Evolutionary conservation across 2,329 filamentous ascomycete genomes (phyloP).

Genomic region (Colletotrichum kahawae): DNA sequence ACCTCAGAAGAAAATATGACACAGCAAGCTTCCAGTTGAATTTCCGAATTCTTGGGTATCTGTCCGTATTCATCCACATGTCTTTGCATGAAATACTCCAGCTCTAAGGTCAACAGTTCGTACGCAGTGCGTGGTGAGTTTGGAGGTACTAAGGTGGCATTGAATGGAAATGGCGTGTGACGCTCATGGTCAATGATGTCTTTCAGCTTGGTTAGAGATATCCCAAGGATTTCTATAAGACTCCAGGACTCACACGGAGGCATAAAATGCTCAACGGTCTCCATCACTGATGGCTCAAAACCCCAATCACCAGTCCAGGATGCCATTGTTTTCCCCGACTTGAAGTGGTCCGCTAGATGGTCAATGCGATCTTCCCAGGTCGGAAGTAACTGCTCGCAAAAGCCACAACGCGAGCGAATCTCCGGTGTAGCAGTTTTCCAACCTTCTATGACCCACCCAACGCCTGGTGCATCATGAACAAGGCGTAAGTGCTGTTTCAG

Average conservation of each 20-base stretch:
- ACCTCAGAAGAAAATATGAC: conserved; percentile 63
- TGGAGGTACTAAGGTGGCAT: conserved; percentile 47
- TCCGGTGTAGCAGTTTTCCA: conserved; percentile 67
- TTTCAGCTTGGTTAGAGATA: conserved; percentile 46
- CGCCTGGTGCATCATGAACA: conserved; percentile 67
- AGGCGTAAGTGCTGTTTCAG: conserved; percentile 69
- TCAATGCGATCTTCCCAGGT: conserved; percentile 67
- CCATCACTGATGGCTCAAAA: conserved; percentile 64
- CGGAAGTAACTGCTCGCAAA: conserved; percentile 67
- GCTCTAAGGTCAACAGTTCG: conserved; percentile 63
- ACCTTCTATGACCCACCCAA: conserved; percentile 67
- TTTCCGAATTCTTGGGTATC: conserved; percentile 53
- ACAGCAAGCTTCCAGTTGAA: conserved; percentile 61
- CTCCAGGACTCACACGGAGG: conserved; percentile 58
- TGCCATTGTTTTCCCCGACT: conserved; percentile 67
- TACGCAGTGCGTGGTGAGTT: conserved; percentile 62
- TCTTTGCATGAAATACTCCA: conserved; percentile 57
- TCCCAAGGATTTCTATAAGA: conserved; percentile 40
- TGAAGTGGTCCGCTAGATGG: conserved; percentile 71
- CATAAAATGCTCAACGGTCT: conserved; percentile 70
- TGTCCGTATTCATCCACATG: conserved; percentile 44
- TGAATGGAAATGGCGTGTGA: conserved; percentile 59
- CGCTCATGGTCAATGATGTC: conserved; percentile 70
- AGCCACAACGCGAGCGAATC: conserved; percentile 69
- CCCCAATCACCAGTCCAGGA: conserved; percentile 76